phyloP scores from a whole-genome alignment of 2,329 filamentous ascomycete genomes.

The Curvularia hawaiiensis region DNA sequence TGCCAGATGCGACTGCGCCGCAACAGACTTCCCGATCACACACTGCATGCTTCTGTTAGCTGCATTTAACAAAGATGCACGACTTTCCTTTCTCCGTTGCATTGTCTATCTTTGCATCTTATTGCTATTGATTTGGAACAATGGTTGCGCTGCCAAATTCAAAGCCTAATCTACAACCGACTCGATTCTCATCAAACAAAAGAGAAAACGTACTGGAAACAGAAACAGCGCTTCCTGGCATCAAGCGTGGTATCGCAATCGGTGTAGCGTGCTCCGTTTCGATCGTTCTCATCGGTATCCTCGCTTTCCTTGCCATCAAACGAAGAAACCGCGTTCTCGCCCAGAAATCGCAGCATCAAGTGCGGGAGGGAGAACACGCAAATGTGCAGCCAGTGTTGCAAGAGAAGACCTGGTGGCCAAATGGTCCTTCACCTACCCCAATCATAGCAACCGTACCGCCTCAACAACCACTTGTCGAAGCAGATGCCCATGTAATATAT shows the following conservation, averaged over 20 bases:
- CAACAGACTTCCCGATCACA: slow-evolving; percentile 1
- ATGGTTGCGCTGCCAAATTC: slow-evolving; percentile 9
- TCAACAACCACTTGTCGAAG: slow-evolving; percentile 24
- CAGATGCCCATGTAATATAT: slow-evolving; percentile 27
- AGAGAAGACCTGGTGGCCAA: slow-evolving; percentile 20
- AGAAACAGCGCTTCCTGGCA: slow-evolving; percentile 28
- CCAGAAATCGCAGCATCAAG: slow-evolving; percentile 2
- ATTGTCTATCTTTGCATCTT: background rate
- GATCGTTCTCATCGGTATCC: slow-evolving; percentile 28
- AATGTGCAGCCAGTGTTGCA: slow-evolving; percentile 19
- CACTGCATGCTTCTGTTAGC: slow-evolving; percentile 8
- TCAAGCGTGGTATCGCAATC: slow-evolving; percentile 39
- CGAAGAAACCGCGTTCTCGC: slow-evolving; percentile 23
- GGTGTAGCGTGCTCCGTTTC: slow-evolving; percentile 32
- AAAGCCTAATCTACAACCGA: slow-evolving; percentile 4
- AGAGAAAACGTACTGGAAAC: slow-evolving; percentile 7
- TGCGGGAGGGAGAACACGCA: slow-evolving; percentile 6
- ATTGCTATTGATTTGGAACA: slow-evolving; percentile 1
- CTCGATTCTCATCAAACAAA: background rate
- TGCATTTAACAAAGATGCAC: slow-evolving; percentile 10
- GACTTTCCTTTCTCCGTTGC: background rate
- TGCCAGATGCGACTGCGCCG: slow-evolving; percentile 17
- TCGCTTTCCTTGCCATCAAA: slow-evolving; percentile 29
- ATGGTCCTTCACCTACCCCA: background rate
- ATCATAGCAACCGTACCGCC: background rate